Evolutionary conservation across 352 stramenopile species (phyloP).

Genomic region (Globisporangium polare): DNA sequence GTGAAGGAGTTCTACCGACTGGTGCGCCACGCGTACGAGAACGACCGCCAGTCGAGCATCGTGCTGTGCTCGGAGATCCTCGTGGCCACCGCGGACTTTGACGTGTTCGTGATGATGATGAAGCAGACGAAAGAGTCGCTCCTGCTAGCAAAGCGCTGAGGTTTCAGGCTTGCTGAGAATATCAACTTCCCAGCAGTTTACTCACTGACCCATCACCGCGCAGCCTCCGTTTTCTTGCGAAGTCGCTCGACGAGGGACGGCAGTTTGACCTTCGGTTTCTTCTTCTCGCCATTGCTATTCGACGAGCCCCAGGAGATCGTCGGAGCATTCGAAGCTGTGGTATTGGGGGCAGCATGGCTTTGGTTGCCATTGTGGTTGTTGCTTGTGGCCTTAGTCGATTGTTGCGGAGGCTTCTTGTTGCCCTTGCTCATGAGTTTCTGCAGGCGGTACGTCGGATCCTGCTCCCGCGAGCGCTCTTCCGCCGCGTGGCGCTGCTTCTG

Average conservation of each 20-base stretch:
- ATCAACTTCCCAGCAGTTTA: background rate
- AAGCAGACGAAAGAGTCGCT: constrained; percentile 73
- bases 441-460: constrained; percentile 50
- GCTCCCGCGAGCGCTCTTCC: constrained; percentile 35
- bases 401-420: background rate
- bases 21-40: constrained; percentile 50
- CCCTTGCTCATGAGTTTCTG: constrained; percentile 49
- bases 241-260: constrained; percentile 72
- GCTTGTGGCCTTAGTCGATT: constrained; percentile 4
- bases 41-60: constrained; percentile 53
- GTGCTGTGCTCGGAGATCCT: constrained; percentile 76
- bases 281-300: constrained; percentile 30
- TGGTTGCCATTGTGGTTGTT: constrained; percentile 18
- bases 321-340: constrained; percentile 11
- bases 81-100: constrained; percentile 71
- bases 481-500: constrained; percentile 33
- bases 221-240: constrained; percentile 57
- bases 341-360: background rate
- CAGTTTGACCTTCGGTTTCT: constrained; percentile 63
- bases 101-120: constrained; percentile 84
- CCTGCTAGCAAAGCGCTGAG: constrained; percentile 42
- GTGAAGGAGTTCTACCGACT: constrained; percentile 66
- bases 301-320: constrained; percentile 43
- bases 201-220: constrained; percentile 17
- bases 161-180: background rate